Conservation (phyloP, 805 yeast species). For the Candida fluviatilis region DNA sequence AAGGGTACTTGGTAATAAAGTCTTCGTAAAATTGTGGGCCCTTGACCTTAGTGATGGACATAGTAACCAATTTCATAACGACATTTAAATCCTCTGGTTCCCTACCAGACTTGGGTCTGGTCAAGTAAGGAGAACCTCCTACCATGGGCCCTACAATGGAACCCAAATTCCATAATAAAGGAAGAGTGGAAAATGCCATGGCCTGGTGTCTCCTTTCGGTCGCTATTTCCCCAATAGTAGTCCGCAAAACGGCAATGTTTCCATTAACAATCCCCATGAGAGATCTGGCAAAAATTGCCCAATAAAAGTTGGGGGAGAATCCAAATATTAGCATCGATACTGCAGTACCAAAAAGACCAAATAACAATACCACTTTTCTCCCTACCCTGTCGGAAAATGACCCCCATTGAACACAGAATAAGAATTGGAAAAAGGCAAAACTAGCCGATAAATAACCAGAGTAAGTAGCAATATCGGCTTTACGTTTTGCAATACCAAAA, state of each 20-base stretch:
- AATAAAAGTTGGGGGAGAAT: slow-evolving; percentile 46
- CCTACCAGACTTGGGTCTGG: slow-evolving; percentile 31
- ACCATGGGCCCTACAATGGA: slow-evolving; percentile 58
- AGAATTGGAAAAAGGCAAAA: slow-evolving; percentile 59
- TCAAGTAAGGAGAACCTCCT: slow-evolving; percentile 48
- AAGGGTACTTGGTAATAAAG: slow-evolving; percentile 29
- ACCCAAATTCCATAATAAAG: slow-evolving; percentile 60
- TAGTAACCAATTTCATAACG: slow-evolving; percentile 8
- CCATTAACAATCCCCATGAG: slow-evolving; percentile 59
- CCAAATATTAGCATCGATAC: slow-evolving; percentile 50
- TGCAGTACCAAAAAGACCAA: slow-evolving; percentile 52
- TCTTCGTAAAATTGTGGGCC: slow-evolving; percentile 16
- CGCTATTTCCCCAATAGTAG: slow-evolving; percentile 59
- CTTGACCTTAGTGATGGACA: slow-evolving; percentile 7
- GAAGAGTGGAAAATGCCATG: slow-evolving; percentile 57
- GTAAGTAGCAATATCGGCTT: slow-evolving; percentile 53
- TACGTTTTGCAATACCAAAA: slow-evolving; percentile 45
- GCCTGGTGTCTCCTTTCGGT: slow-evolving; percentile 56
- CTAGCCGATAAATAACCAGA: slow-evolving; percentile 60
- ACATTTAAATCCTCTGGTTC: neutral
- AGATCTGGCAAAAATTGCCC: slow-evolving; percentile 51
- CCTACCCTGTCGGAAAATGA: slow-evolving; percentile 51
- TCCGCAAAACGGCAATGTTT: slow-evolving; percentile 61
- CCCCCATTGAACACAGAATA: slow-evolving; percentile 62
- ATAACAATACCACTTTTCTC: slow-evolving; percentile 48